Base-by-base conservation (phyloP, 352 stramenopile genomes). In the Globisporangium echinulatum region DNA sequence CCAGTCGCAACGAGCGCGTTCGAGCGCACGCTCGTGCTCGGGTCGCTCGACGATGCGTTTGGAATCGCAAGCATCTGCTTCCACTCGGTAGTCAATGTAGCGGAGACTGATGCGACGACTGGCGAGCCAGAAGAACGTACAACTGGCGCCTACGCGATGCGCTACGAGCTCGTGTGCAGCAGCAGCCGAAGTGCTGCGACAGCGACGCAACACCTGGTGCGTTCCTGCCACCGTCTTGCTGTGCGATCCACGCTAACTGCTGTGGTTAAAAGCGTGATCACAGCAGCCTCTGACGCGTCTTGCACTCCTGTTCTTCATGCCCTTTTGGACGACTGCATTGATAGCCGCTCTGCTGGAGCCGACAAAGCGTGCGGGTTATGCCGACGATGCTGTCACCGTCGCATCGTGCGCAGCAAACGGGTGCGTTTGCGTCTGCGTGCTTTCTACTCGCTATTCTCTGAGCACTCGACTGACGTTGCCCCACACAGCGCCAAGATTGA, bases 331-430 rank as follows among this genome's bases (percentile, higher is more conserved):
- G 19, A 25, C 19, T 25, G 19, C 19, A 25, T 15, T 47, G 1
- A 1, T 14, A 87, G 77, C 64, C 79, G 15, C 82, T 72, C 40
- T 78, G 76, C 56, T 72, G 66, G 64, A 80, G 79, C 63, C 74
- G 63, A 38, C 57, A 71, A 9, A 55, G 14, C 1, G 57, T 67
- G 39, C 11, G 33, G 0, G 55, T 53, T 0, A 17, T 57, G n/a
- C 19, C 68, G 3, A 19, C 51, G 15, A 40, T 65, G 8, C n/a
- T 69, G 51, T 72, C 68, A 5, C 68, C 68, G 3, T 72, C 66
- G 0, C 65, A 70, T 42, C 58, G 65, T 40, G 10, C 53, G 17
- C 62, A 58, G 9, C 47, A 54, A n/a, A 19, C 58, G 47, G 51
- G 64, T 71, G 55, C 33, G 36, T 4, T 13, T 5, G 11, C 33